Evolutionary conservation across 192 early-diverging fungal genomes (phyloP).

Genomic region (Ambispora gerdemannii): DNA sequence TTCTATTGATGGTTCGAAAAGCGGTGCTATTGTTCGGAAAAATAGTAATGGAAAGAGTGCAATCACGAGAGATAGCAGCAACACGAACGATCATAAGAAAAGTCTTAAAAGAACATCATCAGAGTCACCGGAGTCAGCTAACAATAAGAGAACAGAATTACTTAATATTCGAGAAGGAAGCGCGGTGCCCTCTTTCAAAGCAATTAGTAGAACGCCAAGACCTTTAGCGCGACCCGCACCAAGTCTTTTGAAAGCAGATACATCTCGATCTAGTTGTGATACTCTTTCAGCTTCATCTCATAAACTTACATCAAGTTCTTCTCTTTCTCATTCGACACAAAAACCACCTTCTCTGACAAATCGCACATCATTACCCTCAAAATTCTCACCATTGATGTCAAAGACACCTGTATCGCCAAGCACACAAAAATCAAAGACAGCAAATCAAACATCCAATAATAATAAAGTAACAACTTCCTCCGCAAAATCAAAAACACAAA

Average conservation of each 20-base stretch:
- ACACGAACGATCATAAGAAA: not conserved
- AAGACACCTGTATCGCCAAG: not conserved
- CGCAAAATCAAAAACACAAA: not conserved
- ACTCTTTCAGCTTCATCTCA: not conserved
- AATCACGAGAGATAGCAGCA: not conserved
- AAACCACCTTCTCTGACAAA: not conserved
- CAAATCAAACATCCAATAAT: not conserved
- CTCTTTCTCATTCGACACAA: not conserved
- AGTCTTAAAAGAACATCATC: not conserved
- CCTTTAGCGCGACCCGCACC: not conserved
- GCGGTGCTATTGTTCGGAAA: not conserved
- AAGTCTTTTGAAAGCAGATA: not conserved
- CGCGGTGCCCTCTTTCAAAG: not conserved
- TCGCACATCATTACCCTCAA: not conserved
- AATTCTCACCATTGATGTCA: no score
- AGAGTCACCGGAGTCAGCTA: not conserved
- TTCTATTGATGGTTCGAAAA: no score
- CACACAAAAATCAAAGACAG: not conserved
- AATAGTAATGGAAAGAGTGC: not conserved
- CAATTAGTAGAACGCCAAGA: not conserved
- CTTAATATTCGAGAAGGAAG: no score
- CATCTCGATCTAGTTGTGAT: not conserved
- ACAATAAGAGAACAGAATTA: no score
- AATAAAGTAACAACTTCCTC: not conserved
- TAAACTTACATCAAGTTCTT: not conserved